These are phyloP conservation scores for Entonaema liquescens DNA, from an alignment of 495 filamentous ascomycete genomes.

Conservation along the genomic window DNA sequence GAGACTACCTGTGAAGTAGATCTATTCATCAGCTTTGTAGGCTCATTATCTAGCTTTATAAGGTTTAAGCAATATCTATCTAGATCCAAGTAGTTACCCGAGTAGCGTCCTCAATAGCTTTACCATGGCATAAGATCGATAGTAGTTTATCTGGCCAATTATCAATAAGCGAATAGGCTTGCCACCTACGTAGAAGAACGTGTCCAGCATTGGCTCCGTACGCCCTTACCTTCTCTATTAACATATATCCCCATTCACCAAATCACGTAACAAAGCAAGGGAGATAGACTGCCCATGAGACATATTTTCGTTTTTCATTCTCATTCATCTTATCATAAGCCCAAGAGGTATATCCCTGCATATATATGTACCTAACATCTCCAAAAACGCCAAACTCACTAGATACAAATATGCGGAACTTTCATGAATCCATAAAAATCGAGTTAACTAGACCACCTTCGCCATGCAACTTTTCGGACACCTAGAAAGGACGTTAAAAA, in stretches of 20 bases:
- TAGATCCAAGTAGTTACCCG: no score
- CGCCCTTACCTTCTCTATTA: no score
- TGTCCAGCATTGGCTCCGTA: no score
- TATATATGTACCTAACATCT: neutral
- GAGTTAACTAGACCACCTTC: constrained; percentile 16
- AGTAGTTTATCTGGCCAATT: no score
- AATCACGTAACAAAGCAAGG: neutral
- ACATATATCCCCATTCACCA: no score
- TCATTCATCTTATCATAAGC: constrained; percentile 11
- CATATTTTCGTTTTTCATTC: constrained; percentile 17
- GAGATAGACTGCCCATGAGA: neutral
- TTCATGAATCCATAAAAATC: no score
- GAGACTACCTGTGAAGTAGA: neutral
- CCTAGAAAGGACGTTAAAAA: neutral
- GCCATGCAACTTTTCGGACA: constrained; percentile 29
- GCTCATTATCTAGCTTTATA: neutral
- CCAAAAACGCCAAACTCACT: constrained; percentile 14
- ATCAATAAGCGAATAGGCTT: no score
- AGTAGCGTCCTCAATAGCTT: no score
- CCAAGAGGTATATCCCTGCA: constrained; percentile 14
- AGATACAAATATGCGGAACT: neutral
- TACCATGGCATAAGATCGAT: no score
- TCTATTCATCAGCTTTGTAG: neutral
- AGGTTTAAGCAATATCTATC: no score
- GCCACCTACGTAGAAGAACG: no score